Conservation (phyloP, 768 basidiomycete genomes). For the Mycena floridula region DNA sequence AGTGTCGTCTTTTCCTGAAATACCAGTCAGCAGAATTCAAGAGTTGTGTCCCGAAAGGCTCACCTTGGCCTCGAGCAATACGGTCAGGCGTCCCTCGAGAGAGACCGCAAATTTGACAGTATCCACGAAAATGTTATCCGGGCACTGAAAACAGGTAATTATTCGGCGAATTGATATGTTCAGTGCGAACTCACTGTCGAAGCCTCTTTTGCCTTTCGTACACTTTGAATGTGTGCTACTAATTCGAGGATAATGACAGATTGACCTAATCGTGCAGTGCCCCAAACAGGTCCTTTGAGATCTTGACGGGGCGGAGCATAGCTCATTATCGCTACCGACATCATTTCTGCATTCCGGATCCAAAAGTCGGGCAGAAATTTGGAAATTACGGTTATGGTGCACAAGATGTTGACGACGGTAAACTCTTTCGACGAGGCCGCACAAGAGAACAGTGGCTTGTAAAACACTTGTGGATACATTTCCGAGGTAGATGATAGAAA, state of each 20-base stretch:
- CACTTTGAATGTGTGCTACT: slow-evolving; percentile 41
- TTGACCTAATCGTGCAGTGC: slow-evolving; percentile 54
- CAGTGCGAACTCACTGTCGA: slow-evolving; percentile 28
- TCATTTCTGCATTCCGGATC: slow-evolving; percentile 68
- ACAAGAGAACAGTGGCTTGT: slow-evolving; percentile 65
- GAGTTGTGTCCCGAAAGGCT: slow-evolving; percentile 4
- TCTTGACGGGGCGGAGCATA: not conserved
- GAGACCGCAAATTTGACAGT: slow-evolving; percentile 39
- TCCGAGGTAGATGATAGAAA: slow-evolving; percentile 48
- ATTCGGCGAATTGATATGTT: too few species aligned
- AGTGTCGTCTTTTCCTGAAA: slow-evolving; percentile 46
- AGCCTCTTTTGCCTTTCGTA: slow-evolving; percentile 36
- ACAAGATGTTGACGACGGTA: slow-evolving; percentile 54
- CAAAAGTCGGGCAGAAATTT: slow-evolving; percentile 58
- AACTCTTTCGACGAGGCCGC: slow-evolving; percentile 59
- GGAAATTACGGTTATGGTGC: slow-evolving; percentile 43
- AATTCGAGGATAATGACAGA: slow-evolving; percentile 56
- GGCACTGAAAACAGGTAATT: slow-evolving; percentile 20
- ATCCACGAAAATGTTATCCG: slow-evolving; percentile 25
- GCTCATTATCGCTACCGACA: slow-evolving; percentile 64
- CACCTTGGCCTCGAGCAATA: slow-evolving; percentile 57
- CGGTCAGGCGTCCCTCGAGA: slow-evolving; percentile 51
- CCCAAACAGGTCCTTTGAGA: slow-evolving; percentile 39
- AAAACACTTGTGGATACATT: slow-evolving; percentile 56
- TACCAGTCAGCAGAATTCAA: not conserved